Percentiles rank a stretch among this genome's conserved stretches.
Conservation (phyloP, 805 yeast species). For the Cephaloascus albidus region DNA sequence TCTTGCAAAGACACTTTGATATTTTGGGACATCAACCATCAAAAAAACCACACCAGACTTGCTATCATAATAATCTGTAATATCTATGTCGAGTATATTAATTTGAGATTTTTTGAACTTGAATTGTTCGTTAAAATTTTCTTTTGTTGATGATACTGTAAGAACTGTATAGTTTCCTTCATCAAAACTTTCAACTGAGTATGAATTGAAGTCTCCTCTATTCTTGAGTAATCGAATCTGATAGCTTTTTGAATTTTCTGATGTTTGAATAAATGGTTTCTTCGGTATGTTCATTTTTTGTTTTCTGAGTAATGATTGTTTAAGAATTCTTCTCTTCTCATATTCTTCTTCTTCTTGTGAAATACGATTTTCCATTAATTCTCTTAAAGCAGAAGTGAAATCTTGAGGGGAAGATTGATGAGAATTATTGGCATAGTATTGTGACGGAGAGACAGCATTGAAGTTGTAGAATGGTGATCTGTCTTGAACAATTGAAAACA, state of each 20-base stretch:
- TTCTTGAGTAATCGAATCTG: conserved; percentile 26
- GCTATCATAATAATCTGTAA: no score
- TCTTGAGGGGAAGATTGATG: no score
- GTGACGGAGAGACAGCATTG: no score
- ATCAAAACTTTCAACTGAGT: conserved; percentile 17
- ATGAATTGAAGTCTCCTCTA: conserved; percentile 21
- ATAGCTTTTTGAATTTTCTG: conserved; percentile 22
- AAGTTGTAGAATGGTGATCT: no score
- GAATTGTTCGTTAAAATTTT: conserved; percentile 1
- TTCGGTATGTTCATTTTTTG: neutral
- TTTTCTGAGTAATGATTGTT: neutral
- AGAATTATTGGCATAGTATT: no score
- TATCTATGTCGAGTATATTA: no score
- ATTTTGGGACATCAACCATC: no score
- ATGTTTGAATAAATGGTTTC: conserved; percentile 16
- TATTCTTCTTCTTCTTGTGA: neutral
- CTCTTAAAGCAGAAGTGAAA: no score
- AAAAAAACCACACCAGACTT: no score
- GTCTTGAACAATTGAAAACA: no score
- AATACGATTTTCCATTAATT: neutral
- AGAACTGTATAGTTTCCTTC: conserved; percentile 7
- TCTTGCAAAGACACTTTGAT: no score
- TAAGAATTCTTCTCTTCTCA: neutral
- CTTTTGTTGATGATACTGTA: conserved; percentile 3
- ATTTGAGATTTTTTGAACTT: neutral